A percentile compares a stretch with the other conserved stretches of the same genome.
Conservation (phyloP, 208 protist genomes). For the Tritrichomonas foetus region DNA sequence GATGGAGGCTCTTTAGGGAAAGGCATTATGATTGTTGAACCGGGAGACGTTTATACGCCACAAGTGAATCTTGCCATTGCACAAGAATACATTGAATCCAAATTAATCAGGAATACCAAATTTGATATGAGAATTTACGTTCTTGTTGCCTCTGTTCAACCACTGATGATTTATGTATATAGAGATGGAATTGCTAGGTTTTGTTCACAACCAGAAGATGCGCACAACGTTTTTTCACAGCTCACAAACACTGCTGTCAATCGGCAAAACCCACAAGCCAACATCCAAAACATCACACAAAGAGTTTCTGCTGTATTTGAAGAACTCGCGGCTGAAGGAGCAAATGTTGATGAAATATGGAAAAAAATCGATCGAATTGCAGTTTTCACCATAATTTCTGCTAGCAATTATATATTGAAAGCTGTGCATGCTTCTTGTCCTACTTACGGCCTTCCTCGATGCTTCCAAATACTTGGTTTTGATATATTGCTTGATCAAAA, state of each 20-base stretch:
- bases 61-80: neutral
- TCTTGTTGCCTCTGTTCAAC: neutral
- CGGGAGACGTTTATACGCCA: neutral
- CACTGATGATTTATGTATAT: neutral
- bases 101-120: neutral
- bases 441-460: conserved; percentile 45
- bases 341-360: neutral
- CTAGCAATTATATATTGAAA: neutral
- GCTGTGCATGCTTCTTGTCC: neutral
- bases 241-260: conserved; percentile 30
- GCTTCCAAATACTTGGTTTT: conserved; percentile 89
- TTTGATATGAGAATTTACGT: conserved; percentile 10
- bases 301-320: neutral
- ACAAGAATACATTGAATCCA: conserved; percentile 30
- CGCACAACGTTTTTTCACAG: neutral
- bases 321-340: neutral
- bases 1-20: neutral
- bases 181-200: conserved; percentile 16
- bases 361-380: neutral
- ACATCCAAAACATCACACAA: neutral
- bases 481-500: conserved; percentile 82
- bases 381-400: neutral
- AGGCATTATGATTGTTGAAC: neutral
- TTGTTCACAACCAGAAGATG: neutral
- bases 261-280: neutral